These are phyloP conservation scores for Coemansia asiatica DNA, from an alignment of 192 early-diverging fungal genomes.

Conservation along the genomic window DNA sequence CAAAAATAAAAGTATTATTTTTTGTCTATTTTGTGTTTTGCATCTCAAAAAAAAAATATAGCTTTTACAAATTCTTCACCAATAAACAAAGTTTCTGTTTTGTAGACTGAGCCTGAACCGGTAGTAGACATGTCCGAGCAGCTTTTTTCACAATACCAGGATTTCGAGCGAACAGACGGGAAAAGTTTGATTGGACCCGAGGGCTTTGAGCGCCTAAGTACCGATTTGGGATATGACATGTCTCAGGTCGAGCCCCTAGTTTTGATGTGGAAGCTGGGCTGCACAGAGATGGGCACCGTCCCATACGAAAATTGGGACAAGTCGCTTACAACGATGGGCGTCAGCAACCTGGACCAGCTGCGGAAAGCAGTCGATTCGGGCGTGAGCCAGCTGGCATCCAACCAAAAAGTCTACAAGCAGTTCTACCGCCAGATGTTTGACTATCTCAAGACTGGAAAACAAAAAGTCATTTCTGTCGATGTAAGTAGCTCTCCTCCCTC, in stretches of 20 bases:
- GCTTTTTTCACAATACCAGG: conserved; percentile 44
- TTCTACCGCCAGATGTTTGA: conserved; percentile 46
- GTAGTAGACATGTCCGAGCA: conserved; percentile 8
- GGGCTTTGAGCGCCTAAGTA: conserved; percentile 44
- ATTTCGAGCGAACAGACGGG: conserved; percentile 30
- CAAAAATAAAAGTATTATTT: too few species aligned
- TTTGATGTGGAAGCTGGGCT: conserved; percentile 42
- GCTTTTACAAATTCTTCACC: background rate
- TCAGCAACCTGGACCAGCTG: conserved; percentile 12
- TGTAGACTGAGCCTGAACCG: background rate
- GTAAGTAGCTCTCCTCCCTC: conserved; percentile 20
- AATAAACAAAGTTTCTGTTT: background rate
- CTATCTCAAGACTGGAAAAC: conserved; percentile 25
- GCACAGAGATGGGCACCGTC: conserved; percentile 31
- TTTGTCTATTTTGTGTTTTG: background rate
- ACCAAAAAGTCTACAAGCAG: conserved; percentile 16
- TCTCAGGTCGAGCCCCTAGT: conserved; percentile 41
- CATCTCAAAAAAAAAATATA: background rate
- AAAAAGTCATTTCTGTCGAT: conserved; percentile 25
- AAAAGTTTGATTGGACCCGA: conserved; percentile 29
- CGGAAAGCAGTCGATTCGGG: conserved; percentile 10
- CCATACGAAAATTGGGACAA: conserved; percentile 24
- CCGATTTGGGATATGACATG: conserved; percentile 29
- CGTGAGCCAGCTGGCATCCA: conserved; percentile 5
- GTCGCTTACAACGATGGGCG: conserved; percentile 24